Evolutionary conservation across 2,329 filamentous ascomycete genomes (phyloP).

Genomic region (Coniochaeta prunicola): DNA sequence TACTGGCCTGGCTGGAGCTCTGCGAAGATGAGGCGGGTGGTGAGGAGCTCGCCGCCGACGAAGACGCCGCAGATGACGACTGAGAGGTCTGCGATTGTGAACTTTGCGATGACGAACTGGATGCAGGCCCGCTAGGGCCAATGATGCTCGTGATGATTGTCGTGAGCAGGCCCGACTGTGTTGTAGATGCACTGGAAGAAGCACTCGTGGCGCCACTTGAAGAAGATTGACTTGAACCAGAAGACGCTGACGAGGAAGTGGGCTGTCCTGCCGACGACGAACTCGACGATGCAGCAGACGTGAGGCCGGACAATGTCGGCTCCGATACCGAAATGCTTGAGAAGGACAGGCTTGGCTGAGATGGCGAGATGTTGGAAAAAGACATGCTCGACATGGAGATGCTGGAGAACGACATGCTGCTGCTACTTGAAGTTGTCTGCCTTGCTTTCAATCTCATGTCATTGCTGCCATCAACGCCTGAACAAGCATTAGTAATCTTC

Average conservation of each 20-base stretch:
- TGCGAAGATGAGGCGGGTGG: neutral
- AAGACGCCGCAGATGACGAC: neutral
- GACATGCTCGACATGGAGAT: slow-evolving; percentile 1
- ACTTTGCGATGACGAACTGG: neutral
- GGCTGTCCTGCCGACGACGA: neutral
- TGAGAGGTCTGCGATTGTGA: neutral
- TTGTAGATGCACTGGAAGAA: neutral
- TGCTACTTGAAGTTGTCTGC: neutral
- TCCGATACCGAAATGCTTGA: neutral
- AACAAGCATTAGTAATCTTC: neutral
- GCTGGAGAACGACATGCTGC: neutral
- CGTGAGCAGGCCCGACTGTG: neutral
- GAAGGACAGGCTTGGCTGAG: neutral
- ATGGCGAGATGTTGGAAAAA: neutral
- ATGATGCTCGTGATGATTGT: neutral
- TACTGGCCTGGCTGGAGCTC: neutral
- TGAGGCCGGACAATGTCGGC: neutral
- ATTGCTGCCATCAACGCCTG: neutral
- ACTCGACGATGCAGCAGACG: neutral
- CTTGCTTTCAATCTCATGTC: neutral
- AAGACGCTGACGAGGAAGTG: neutral
- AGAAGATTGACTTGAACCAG: neutral
- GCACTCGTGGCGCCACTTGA: neutral
- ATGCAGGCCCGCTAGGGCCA: neutral
- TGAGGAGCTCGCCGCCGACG: neutral